These are phyloP conservation scores for Hypoxylon perforatum DNA, from an alignment of 495 filamentous ascomycete genomes.

Conservation along the genomic window DNA sequence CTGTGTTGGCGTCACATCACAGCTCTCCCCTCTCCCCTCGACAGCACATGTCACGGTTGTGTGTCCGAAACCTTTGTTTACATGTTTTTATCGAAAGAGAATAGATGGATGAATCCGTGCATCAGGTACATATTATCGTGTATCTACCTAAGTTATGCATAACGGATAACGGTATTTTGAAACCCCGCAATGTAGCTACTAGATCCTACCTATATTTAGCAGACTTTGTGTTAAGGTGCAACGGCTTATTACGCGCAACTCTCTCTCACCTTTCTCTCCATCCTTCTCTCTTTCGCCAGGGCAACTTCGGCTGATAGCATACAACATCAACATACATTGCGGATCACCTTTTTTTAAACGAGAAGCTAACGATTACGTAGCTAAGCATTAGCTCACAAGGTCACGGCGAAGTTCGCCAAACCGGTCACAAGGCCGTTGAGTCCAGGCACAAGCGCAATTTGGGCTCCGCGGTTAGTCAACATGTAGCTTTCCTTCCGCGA, in stretches of 20 bases:
- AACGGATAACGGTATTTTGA: not conserved
- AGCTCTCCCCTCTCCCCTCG: not conserved
- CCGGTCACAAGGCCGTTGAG: constrained; percentile 18
- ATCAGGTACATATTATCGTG: no score
- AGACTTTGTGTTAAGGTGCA: not conserved
- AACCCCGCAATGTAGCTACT: constrained; percentile 14
- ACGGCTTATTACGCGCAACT: constrained; percentile 4
- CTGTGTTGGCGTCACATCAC: constrained; percentile 32
- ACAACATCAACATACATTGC: constrained; percentile 12
- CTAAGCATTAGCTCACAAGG: constrained; percentile 16
- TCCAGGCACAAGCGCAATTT: constrained; percentile 22
- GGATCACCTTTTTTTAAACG: constrained; percentile 11
- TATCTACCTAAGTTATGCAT: no score
- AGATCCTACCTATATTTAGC: constrained; percentile 29
- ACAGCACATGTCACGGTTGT: not conserved
- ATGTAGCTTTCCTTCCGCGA: constrained; percentile 10
- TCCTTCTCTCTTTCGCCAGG: not conserved
- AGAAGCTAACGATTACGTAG: constrained; percentile 30
- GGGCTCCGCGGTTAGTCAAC: constrained; percentile 5
- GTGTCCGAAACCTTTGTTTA: not conserved
- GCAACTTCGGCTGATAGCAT: constrained; percentile 1
- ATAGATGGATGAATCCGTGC: not conserved
- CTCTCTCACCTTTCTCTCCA: not conserved
- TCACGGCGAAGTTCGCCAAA: constrained; percentile 9
- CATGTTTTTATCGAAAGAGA: not conserved